Percentiles rank a stretch among this genome's conserved stretches.
phyloP scores from a whole-genome alignment of 768 basidiomycete genomes.

The Pulveroboletus sp. region DNA sequence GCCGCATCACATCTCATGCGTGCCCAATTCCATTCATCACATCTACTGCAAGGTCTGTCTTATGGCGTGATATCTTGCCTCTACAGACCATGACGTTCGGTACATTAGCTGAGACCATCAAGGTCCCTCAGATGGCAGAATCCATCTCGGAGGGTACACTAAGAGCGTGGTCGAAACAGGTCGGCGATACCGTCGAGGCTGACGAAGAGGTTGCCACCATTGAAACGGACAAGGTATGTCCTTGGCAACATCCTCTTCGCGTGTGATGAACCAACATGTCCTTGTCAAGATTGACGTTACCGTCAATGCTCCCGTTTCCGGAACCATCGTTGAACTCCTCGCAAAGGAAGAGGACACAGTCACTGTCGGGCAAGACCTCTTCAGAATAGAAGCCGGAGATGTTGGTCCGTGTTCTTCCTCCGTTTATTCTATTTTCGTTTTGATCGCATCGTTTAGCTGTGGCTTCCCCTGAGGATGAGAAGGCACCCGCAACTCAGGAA shows the following conservation, averaged over 20 bases:
- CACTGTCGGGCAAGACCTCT: constrained; percentile 90
- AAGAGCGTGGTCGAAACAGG: constrained; percentile 91
- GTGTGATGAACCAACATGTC: constrained; percentile 1
- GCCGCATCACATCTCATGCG: constrained; percentile 45
- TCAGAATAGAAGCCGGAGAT: constrained; percentile 85
- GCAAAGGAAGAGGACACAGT: constrained; percentile 94
- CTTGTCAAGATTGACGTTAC: constrained; percentile 85
- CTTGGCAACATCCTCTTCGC: background rate
- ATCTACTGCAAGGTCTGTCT: constrained; percentile 62
- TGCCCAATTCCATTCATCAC: constrained; percentile 69
- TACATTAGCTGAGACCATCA: constrained; percentile 73
- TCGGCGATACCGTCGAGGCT: constrained; percentile 83
- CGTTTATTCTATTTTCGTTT: background rate
- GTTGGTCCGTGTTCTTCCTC: constrained; percentile 36
- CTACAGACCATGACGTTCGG: constrained; percentile 8
- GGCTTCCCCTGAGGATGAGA: constrained; percentile 28
- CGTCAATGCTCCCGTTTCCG: constrained; percentile 88
- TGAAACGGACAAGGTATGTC: constrained; percentile 92
- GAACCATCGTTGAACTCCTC: constrained; percentile 83
- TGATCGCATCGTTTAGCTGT: constrained; percentile 18
- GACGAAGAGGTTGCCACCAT: constrained; percentile 98
- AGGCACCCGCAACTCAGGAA: constrained; percentile 23
- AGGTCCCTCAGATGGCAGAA: constrained; percentile 97
- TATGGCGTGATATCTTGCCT: constrained; percentile 14
- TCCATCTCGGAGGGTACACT: constrained; percentile 98